Percentiles rank a stretch among this genome's conserved stretches.
phyloP scores from a whole-genome alignment of 2,329 filamentous ascomycete species.

The Calcarisporium arbuscula region DNA sequence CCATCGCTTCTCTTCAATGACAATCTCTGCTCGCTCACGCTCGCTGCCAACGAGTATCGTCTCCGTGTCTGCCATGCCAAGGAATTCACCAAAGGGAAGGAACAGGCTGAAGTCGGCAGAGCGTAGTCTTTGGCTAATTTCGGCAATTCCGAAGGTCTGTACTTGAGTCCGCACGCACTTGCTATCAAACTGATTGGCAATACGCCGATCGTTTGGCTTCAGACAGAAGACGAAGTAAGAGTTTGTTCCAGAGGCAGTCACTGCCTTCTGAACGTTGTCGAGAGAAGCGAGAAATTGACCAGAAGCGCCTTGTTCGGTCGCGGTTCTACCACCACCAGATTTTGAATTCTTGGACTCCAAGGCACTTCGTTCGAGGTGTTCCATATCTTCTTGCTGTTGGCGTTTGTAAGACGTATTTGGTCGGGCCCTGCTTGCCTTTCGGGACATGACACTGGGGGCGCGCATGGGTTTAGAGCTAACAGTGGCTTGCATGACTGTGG shows the following conservation, averaged over 20 bases:
- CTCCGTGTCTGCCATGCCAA: constrained; percentile 80
- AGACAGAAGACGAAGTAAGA: constrained; percentile 95
- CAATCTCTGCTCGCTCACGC: constrained; percentile 80
- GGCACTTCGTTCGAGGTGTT: constrained; percentile 43
- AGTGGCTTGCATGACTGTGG: constrained; percentile 89
- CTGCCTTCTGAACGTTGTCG: constrained; percentile 83
- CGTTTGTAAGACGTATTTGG: constrained; percentile 27
- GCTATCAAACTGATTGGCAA: constrained; percentile 98
- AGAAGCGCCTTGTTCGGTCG: constrained; percentile 74
- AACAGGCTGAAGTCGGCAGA: constrained; percentile 96
- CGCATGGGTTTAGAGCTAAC: constrained; percentile 93
- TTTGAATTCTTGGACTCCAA: constrained; percentile 42
- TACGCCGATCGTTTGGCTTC: constrained; percentile 93
- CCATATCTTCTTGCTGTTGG: constrained; percentile 35
- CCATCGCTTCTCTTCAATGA: constrained; percentile 92
- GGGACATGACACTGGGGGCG: constrained; percentile 85
- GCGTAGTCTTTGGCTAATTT: constrained; percentile 88
- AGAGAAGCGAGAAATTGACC: constrained; percentile 86
- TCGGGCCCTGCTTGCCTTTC: constrained; percentile 51
- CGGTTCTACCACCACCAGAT: constrained; percentile 14
- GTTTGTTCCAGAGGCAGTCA: constrained; percentile 78
- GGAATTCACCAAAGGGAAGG: constrained; percentile 90
- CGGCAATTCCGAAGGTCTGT: constrained; percentile 91
- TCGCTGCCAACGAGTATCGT: constrained; percentile 86
- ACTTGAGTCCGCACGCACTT: constrained; percentile 95